A percentile compares a stretch with the other conserved stretches of the same genome.
phyloP scores from a whole-genome alignment of 495 filamentous ascomycete genomes.

The Aspergillus mulundensis region DNA sequence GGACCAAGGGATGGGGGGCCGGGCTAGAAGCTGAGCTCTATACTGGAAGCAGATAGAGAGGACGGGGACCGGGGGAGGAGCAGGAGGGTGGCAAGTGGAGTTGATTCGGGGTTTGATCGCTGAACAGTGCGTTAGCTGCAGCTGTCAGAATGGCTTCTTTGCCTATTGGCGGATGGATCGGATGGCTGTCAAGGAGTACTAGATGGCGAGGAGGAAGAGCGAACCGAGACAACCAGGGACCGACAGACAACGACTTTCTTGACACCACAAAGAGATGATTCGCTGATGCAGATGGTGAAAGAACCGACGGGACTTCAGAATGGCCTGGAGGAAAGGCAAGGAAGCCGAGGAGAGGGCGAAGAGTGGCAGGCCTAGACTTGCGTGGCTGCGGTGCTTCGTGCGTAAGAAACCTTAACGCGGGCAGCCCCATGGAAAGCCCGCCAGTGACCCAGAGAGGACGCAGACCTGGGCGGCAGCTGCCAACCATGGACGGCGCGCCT shows the following conservation, averaged over 20 bases:
- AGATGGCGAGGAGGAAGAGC: too few relatives aligned
- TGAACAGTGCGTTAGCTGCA: not conserved
- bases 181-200: too few relatives aligned
- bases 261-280: too few relatives aligned
- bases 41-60: not conserved
- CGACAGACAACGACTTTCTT: too few relatives aligned
- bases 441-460: not conserved
- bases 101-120: not conserved
- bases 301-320: too few relatives aligned
- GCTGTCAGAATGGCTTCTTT: not conserved
- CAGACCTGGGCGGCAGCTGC: not conserved
- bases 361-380: not conserved
- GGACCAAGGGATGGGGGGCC: not conserved
- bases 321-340: not conserved
- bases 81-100: not conserved
- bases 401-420: constrained; percentile 1
- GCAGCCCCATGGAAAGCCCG: not conserved
- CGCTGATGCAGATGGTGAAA: too few relatives aligned
- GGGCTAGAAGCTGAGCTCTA: not conserved
- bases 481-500: not conserved
- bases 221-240: too few relatives aligned
- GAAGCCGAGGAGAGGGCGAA: not conserved
- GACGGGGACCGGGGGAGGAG: not conserved
- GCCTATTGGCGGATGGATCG: too few relatives aligned
- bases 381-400: not conserved